Percentiles rank a stretch among this genome's conserved stretches.
Evolutionary conservation across 2,329 filamentous ascomycete species (phyloP).

Genomic region (Ophiognomonia clavigignenti-juglandacearum): DNA sequence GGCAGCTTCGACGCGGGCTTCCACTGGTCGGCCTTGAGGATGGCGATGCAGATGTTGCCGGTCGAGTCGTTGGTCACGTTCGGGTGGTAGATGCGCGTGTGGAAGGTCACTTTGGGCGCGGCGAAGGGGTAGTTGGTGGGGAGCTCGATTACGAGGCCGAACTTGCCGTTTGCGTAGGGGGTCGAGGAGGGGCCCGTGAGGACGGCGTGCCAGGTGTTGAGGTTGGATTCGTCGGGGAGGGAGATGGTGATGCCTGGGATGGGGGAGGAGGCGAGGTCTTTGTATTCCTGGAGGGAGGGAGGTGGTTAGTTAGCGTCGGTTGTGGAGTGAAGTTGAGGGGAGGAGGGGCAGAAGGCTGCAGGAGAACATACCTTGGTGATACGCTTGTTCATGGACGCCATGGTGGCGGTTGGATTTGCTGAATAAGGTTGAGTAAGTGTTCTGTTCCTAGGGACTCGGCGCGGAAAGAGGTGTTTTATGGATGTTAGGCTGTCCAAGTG

Average conservation of each 20-base stretch:
- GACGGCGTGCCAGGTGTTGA: conserved; percentile 49
- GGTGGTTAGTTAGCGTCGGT: background rate
- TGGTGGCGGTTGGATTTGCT: background rate
- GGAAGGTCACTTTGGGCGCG: conserved; percentile 72
- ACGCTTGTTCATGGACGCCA: conserved; percentile 29
- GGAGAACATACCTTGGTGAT: conserved; percentile 35
- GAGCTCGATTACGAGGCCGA: conserved; percentile 67
- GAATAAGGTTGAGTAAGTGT: background rate
- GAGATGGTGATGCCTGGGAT: conserved; percentile 42
- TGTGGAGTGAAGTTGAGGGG: background rate
- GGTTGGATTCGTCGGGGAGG: conserved; percentile 41
- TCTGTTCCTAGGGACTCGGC: too few relatives aligned
- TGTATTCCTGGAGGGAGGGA: conserved; percentile 42
- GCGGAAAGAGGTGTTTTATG: background rate
- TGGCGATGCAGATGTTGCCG: conserved; percentile 79
- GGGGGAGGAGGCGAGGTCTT: conserved; percentile 43
- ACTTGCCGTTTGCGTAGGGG: conserved; percentile 61
- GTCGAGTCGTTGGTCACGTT: conserved; percentile 85
- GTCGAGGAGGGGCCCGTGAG: conserved; percentile 40
- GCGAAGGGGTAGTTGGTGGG: conserved; percentile 88
- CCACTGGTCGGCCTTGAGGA: conserved; percentile 84
- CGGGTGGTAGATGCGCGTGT: conserved; percentile 91
- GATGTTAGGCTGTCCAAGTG: background rate
- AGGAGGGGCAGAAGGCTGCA: background rate
- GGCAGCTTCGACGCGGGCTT: conserved; percentile 78